Percentiles rank a stretch among this genome's conserved stretches.
Evolutionary conservation across 495 filamentous ascomycete genomes (phyloP).

Genomic region (Beverwykella pulmonaria): DNA sequence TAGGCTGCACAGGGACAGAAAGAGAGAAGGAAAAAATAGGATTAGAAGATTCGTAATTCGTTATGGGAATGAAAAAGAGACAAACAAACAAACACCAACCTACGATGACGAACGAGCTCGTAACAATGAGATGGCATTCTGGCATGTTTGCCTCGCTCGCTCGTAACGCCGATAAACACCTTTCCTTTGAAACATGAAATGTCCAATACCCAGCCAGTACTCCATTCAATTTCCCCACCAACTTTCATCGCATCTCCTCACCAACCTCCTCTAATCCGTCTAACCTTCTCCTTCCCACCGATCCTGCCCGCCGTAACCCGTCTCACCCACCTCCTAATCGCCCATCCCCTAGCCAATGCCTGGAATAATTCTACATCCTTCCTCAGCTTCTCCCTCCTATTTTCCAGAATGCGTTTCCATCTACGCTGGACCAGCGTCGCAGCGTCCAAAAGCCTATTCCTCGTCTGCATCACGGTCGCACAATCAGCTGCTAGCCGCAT

Average conservation of each 20-base stretch:
- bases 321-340: constrained; percentile 35
- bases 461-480: constrained; percentile 41
- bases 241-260: not conserved
- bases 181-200: not conserved
- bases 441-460: constrained; percentile 40
- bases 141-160: too few species aligned
- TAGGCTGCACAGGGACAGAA: too few species aligned
- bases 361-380: constrained; percentile 45
- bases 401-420: constrained; percentile 45
- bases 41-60: constrained; percentile 3
- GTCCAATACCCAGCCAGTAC: not conserved
- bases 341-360: constrained; percentile 46
- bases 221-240: constrained; percentile 1
- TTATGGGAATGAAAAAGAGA: not conserved
- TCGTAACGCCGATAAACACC: not conserved
- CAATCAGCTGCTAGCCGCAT: constrained; percentile 44
- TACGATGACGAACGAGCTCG: not conserved
- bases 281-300: constrained; percentile 34
- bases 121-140: too few species aligned
- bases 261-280: constrained; percentile 31
- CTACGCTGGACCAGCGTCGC: constrained; percentile 46
- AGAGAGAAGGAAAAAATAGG: not conserved
- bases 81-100: not conserved
- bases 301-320: constrained; percentile 26
- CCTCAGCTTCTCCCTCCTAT: constrained; percentile 36